Percentiles rank a stretch among this genome's conserved stretches.
These are phyloP conservation scores for Erodium trifolium DNA, from an alignment of 441 rosid genomes.

Conservation along the genomic window DNA sequence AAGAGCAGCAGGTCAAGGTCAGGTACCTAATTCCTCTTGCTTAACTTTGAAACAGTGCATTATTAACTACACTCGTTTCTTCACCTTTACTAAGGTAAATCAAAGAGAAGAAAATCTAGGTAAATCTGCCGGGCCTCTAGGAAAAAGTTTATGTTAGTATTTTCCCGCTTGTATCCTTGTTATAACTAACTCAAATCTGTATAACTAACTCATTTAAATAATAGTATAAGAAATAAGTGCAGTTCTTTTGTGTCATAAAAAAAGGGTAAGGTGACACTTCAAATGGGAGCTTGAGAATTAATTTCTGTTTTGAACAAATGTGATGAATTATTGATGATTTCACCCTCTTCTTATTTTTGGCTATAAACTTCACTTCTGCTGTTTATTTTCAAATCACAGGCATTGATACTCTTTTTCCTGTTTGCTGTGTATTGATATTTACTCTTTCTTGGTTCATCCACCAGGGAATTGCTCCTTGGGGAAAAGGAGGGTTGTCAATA, in stretches of 20 bases:
- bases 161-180: background rate
- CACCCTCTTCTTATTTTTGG: background rate
- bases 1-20: constrained; percentile 58
- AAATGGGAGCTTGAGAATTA: background rate
- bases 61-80: background rate
- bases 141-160: background rate
- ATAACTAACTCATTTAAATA: background rate
- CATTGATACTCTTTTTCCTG: background rate
- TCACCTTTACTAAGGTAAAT: background rate
- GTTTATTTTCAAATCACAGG: background rate
- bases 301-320: background rate
- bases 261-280: background rate
- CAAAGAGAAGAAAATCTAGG: background rate
- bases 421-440: constrained; percentile 10
- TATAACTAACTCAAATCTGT: background rate
- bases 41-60: constrained; percentile 5
- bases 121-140: background rate
- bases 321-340: background rate
- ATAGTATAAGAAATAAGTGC: background rate
- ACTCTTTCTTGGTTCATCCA: constrained; percentile 23
- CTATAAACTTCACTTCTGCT: background rate
- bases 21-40: constrained; percentile 25
- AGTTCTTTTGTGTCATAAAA: background rate
- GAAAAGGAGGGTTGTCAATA: constrained; percentile 57
- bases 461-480: constrained; percentile 30